Percentiles rank a stretch among this genome's conserved stretches.
phyloP scores from a whole-genome alignment of 495 filamentous ascomycete species.

The Aspergillus bertholletiae region DNA sequence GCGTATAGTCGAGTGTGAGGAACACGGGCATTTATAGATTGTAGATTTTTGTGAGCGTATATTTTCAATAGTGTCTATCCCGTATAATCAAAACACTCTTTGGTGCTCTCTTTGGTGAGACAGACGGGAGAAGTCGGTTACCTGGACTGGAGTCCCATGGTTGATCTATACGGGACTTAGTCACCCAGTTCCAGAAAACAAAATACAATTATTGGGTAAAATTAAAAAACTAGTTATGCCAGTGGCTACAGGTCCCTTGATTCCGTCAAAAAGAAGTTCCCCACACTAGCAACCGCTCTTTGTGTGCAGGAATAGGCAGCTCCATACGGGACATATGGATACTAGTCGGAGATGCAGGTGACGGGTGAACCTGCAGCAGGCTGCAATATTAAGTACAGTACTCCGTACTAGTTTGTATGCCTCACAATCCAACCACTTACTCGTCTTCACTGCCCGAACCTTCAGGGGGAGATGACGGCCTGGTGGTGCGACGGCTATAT shows the following conservation, averaged over 20 bases:
- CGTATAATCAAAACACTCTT: no score
- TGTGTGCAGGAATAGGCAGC: not conserved
- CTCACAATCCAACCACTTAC: not conserved
- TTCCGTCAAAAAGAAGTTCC: not conserved
- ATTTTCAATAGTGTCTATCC: no score
- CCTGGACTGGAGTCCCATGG: constrained; percentile 14
- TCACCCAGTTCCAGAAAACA: not conserved
- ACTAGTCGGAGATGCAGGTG: not conserved
- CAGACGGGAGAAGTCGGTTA: not conserved
- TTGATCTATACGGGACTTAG: constrained; percentile 6
- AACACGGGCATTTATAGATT: no score
- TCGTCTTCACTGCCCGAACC: constrained; percentile 2
- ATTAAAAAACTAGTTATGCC: not conserved
- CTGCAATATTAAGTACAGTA: not conserved
- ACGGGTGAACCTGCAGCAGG: not conserved
- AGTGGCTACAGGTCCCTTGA: no score
- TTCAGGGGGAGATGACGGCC: constrained; percentile 15
- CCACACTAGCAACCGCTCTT: not conserved
- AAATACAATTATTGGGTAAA: not conserved
- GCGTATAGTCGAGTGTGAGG: no score
- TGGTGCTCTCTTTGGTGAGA: no score
- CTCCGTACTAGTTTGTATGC: no score
- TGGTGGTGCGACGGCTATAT: constrained; percentile 22
- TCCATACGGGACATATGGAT: not conserved
- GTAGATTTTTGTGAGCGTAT: no score